A percentile compares a stretch with the other conserved stretches of the same genome.
phyloP scores from a whole-genome alignment of 441 rosid species.

The Arabidopsis lyrata region DNA sequence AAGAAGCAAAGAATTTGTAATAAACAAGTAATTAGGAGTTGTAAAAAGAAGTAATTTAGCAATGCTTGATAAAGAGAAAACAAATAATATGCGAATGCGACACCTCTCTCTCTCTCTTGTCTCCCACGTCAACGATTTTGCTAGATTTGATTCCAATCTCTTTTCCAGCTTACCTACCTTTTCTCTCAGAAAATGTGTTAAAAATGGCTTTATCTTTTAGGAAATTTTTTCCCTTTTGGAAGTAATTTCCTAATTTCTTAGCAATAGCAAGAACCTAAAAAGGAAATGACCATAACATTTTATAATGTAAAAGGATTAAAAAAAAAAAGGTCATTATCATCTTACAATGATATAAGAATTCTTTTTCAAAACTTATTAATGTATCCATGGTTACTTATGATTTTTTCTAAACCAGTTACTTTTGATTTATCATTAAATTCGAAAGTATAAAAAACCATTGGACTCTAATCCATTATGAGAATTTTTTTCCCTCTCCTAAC shows the following conservation, averaged over 20 bases:
- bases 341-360: slow-evolving; percentile 7
- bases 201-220: background rate
- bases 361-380: background rate
- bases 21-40: background rate
- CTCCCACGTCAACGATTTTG: slow-evolving; percentile 42
- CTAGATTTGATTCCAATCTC: slow-evolving; percentile 33
- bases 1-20: slow-evolving; percentile 11
- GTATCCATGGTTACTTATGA: background rate
- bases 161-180: slow-evolving; percentile 13
- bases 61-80: slow-evolving; percentile 33
- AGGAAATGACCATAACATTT: background rate
- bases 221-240: background rate
- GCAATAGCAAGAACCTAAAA: background rate
- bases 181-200: background rate
- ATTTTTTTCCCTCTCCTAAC: too few species aligned
- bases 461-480: background rate
- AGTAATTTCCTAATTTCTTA: background rate
- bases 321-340: background rate
- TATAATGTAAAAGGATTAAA: background rate
- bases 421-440: background rate
- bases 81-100: slow-evolving; percentile 29
- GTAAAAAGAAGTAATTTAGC: slow-evolving; percentile 3
- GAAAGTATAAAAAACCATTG: background rate
- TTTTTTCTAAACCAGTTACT: background rate
- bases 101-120: slow-evolving; percentile 37